phyloP scores from a whole-genome alignment of 257 asterid genomes.

The Solanum pinnatisectum region DNA sequence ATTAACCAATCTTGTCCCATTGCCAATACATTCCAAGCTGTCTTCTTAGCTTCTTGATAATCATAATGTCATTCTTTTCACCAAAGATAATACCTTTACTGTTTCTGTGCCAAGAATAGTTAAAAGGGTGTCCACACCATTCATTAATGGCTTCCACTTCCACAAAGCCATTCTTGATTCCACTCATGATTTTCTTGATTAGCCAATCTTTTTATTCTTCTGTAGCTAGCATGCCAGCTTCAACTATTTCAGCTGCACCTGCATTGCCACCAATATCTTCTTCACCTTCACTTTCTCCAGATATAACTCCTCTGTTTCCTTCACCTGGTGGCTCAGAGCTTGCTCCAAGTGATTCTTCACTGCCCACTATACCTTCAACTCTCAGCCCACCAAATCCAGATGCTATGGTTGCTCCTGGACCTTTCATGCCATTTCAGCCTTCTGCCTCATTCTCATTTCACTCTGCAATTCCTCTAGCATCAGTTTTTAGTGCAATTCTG shows the following conservation, averaged over 20 bases:
- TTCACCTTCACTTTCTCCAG: slow-evolving; percentile 54
- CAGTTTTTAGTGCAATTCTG: slow-evolving; percentile 15
- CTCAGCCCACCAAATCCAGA: slow-evolving; percentile 99
- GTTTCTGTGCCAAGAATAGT: slow-evolving; percentile 4
- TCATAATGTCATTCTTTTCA: neutral
- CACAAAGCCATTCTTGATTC: slow-evolving; percentile 8
- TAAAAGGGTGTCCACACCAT: slow-evolving; percentile 2
- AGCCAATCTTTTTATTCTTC: slow-evolving; percentile 1
- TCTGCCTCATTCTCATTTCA: slow-evolving; percentile 31
- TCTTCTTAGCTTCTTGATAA: slow-evolving; percentile 10
- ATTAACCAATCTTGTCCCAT: slow-evolving; percentile 51
- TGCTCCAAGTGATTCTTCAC: slow-evolving; percentile 57
- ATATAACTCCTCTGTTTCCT: slow-evolving; percentile 66
- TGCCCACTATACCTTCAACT: slow-evolving; percentile 76
- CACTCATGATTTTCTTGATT: slow-evolving; percentile 15
- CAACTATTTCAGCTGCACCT: slow-evolving; percentile 85
- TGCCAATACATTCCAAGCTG: slow-evolving; percentile 33
- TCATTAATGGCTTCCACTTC: slow-evolving; percentile 35
- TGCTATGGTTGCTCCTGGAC: slow-evolving; percentile 43
- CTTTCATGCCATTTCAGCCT: slow-evolving; percentile 35
- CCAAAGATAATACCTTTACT: neutral
- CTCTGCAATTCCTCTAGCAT: slow-evolving; percentile 21
- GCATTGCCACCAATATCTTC: slow-evolving; percentile 49
- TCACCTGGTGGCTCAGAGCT: slow-evolving; percentile 61
- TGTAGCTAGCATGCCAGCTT: slow-evolving; percentile 28